Evolutionary conservation across 75 land plant genomes (phyloP).

Genomic region (Sequoia sempervirens): DNA sequence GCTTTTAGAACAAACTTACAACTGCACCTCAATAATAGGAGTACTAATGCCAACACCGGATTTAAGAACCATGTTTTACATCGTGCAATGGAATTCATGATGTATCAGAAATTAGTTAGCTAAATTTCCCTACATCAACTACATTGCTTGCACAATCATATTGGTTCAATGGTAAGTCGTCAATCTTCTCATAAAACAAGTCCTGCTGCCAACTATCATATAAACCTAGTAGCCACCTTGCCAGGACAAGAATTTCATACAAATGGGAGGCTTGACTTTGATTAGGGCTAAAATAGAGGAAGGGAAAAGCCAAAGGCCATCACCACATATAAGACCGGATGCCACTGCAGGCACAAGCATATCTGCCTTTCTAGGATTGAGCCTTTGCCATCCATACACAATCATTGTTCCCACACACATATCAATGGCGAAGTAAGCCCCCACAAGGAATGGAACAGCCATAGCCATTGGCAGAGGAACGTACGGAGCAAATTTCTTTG

Average conservation of each 20-base stretch:
- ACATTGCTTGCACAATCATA: too few relatives aligned
- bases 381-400: constrained; percentile 51
- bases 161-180: too few relatives aligned
- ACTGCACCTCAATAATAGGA: too few relatives aligned
- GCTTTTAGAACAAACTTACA: too few relatives aligned
- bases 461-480: constrained; percentile 83
- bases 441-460: constrained; percentile 86
- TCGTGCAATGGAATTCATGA: too few relatives aligned
- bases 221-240: background rate
- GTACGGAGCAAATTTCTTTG: constrained; percentile 25
- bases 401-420: constrained; percentile 76
- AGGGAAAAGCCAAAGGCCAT: constrained; percentile 70
- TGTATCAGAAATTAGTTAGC: too few relatives aligned
- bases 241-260: constrained; percentile 48
- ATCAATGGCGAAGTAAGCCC: constrained; percentile 49
- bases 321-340: constrained; percentile 87
- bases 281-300: constrained; percentile 61
- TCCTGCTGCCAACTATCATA: too few relatives aligned
- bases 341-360: constrained; percentile 70
- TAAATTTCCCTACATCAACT: too few relatives aligned
- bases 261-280: constrained; percentile 68
- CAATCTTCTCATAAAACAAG: too few relatives aligned
- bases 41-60: too few relatives aligned
- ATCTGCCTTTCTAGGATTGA: constrained; percentile 40
- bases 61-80: too few relatives aligned